Conservation (phyloP, 2,329 filamentous ascomycete species). For the Epichloe hybrida region DNA sequence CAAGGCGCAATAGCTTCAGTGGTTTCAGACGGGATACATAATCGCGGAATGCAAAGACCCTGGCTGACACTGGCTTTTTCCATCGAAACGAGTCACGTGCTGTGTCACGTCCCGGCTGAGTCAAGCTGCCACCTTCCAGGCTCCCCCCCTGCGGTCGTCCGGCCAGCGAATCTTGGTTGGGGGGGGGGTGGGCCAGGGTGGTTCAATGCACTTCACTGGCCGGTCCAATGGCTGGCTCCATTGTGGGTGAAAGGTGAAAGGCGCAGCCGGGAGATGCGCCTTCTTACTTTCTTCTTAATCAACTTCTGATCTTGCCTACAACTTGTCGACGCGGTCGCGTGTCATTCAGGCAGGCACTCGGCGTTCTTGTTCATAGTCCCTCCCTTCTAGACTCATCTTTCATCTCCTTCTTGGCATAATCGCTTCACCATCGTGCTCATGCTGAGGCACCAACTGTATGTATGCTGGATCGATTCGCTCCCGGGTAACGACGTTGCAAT, state of each 20-base stretch:
- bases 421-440: background rate
- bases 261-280: background rate
- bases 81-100: slow-evolving; percentile 1
- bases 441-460: background rate
- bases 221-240: background rate
- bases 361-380: background rate
- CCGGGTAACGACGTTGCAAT: slow-evolving; percentile 1
- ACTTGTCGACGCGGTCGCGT: background rate
- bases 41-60: background rate
- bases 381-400: background rate
- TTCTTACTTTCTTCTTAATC: slow-evolving; percentile 1
- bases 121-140: too few species aligned
- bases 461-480: background rate
- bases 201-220: background rate
- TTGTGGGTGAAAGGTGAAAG: background rate
- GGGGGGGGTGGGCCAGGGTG: slow-evolving; percentile 10
- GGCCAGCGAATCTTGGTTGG: slow-evolving; percentile 12
- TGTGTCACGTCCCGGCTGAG: background rate
- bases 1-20: slow-evolving; percentile 6
- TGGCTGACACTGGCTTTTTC: slow-evolving; percentile 1
- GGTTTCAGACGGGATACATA: background rate
- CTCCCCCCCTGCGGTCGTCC: slow-evolving; percentile 13
- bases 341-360: background rate
- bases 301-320: slow-evolving; percentile 1
- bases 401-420: background rate